Evolutionary conservation across 805 yeast genomes (phyloP).

Genomic region (Debaryomyces maramus): DNA sequence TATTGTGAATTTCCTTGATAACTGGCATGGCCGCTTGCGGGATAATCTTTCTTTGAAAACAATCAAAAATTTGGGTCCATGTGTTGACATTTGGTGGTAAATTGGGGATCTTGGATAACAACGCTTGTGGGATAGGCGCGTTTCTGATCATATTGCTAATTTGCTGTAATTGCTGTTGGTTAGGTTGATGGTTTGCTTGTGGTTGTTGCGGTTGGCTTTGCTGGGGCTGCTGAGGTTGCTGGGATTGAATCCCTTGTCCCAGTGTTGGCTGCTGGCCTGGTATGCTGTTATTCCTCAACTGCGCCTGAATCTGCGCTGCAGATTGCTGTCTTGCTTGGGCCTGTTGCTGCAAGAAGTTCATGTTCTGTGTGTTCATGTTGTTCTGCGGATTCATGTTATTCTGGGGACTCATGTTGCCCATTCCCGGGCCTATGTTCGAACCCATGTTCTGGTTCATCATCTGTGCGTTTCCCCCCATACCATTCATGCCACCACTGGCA

Average conservation of each 20-base stretch:
- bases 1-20: slow-evolving; percentile 65
- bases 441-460: slow-evolving; percentile 16
- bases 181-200: slow-evolving; percentile 17
- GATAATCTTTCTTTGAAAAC: slow-evolving; percentile 56
- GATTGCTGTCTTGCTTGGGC: slow-evolving; percentile 54
- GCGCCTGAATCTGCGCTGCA: slow-evolving; percentile 43
- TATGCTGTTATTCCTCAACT: slow-evolving; percentile 17
- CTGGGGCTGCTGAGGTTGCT: slow-evolving; percentile 6
- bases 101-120: slow-evolving; percentile 67
- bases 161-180: slow-evolving; percentile 39
- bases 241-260: slow-evolving; percentile 2
- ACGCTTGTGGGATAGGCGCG: slow-evolving; percentile 68
- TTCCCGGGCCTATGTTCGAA: slow-evolving; percentile 15
- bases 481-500: slow-evolving; percentile 6
- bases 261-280: slow-evolving; percentile 10
- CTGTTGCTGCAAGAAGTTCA: slow-evolving; percentile 40
- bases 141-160: slow-evolving; percentile 51
- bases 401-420: slow-evolving; percentile 15
- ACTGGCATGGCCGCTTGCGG: slow-evolving; percentile 57
- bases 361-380: slow-evolving; percentile 18
- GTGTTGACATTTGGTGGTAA: slow-evolving; percentile 77
- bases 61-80: slow-evolving; percentile 76
- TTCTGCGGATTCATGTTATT: slow-evolving; percentile 16
- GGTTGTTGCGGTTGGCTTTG: slow-evolving; percentile 17
- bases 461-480: background rate